Evolutionary conservation across 164 flowering plant species (phyloP).

Genomic region (Magnolia kwangsiensis): DNA sequence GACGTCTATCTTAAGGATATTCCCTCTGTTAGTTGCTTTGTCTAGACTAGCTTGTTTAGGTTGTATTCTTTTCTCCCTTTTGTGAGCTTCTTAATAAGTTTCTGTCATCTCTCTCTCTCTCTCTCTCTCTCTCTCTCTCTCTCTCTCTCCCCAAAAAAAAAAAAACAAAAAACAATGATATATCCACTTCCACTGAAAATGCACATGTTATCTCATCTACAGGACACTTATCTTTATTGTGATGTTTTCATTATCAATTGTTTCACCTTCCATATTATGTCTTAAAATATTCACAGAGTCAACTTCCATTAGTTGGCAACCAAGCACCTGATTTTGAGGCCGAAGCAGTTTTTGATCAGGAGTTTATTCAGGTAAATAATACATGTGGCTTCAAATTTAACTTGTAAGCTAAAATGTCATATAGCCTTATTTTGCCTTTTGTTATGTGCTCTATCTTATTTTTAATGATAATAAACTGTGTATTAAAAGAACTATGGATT

Average conservation of each 20-base stretch:
- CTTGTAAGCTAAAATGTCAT: neutral
- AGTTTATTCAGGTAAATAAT: constrained; percentile 74
- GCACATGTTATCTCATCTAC: neutral
- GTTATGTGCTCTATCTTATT: neutral
- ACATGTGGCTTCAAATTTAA: neutral
- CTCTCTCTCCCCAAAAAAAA: no score
- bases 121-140: no score
- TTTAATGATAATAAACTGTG: neutral
- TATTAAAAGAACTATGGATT: neutral
- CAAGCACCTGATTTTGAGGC: constrained; percentile 95
- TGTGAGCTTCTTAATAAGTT: no score
- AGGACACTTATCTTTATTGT: neutral
- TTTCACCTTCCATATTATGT: neutral
- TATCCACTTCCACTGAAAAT: neutral
- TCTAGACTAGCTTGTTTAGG: no score
- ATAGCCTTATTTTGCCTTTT: neutral
- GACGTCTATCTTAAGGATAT: no score
- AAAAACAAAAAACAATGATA: no score
- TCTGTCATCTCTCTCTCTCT: no score
- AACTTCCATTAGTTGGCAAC: constrained; percentile 87
- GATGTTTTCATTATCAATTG: neutral
- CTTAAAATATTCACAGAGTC: constrained; percentile 30
- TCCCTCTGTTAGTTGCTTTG: no score
- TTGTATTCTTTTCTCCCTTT: no score
- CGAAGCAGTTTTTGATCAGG: constrained; percentile 98